These are phyloP conservation scores for Pseudogymnoascus sp. DNA, from an alignment of 2,329 filamentous ascomycete species.

Conservation along the genomic window DNA sequence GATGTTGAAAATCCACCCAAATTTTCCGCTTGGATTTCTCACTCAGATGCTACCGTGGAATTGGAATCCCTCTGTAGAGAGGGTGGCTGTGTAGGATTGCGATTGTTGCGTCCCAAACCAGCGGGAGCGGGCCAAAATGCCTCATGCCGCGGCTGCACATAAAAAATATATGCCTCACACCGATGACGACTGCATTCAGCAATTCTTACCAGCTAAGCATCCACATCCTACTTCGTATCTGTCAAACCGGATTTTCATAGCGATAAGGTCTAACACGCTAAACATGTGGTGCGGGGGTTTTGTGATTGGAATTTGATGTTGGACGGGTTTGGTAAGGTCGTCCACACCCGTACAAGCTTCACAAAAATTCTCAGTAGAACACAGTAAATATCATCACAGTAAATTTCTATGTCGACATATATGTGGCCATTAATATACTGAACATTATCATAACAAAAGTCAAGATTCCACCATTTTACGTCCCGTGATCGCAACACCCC, in stretches of 20 bases:
- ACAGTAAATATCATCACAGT: not conserved
- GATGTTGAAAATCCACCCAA: not conserved
- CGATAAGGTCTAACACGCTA: not conserved
- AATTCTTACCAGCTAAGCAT: not conserved
- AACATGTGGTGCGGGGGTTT: too few relatives aligned
- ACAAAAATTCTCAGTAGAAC: not conserved
- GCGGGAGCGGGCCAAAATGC: slow-evolving; percentile 6
- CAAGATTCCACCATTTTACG: not conserved
- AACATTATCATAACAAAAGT: not conserved
- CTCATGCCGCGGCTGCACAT: not conserved
- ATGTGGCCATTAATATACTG: not conserved
- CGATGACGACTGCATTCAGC: slow-evolving; percentile 3
- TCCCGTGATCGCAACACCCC: not conserved
- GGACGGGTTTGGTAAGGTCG: not conserved
- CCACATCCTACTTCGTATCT: not conserved
- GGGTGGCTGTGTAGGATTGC: not conserved
- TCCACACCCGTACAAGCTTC: not conserved
- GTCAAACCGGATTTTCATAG: not conserved
- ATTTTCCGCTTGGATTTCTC: not conserved
- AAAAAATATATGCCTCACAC: slow-evolving; percentile 11
- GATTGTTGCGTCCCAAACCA: not conserved
- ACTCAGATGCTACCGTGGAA: not conserved
- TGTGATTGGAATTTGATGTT: not conserved
- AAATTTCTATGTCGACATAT: not conserved
- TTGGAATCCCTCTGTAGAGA: not conserved